Base-by-base conservation (phyloP, 2,329 filamentous ascomycete species). In the Atkinsonella texensis region DNA sequence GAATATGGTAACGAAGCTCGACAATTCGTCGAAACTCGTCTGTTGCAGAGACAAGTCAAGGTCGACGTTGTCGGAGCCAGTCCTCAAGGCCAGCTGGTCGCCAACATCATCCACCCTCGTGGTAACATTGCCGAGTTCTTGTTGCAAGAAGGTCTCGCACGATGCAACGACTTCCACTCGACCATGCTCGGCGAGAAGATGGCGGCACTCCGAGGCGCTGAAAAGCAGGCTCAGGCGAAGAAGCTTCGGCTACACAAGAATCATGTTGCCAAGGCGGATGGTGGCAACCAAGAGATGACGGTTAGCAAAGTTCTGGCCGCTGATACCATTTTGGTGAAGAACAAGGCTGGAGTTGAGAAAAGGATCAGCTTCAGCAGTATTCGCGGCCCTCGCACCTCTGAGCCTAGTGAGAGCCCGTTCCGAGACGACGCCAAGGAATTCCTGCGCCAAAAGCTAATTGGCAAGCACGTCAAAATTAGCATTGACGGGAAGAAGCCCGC, bases 341-440 rank as follows among this genome's bases (percentile, higher is more conserved):
- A 83, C 68, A 95, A 95, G 76, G 74, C 82, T 45, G 90, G 90
- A 8, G 75, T 73, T 4, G 93, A 98, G 72, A 94, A 89, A 76
- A 84, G 89, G 61, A 83, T 97, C 66, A 94, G 84, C 67, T 75
- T 98, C 53, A 95, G 89, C 74, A 97, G 91, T 65, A 80, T 97
- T 54, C 84, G 93, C 55, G 91, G 93, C 52, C 93, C 93, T n/a
- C 90, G 95, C 63, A 80, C 86, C 3, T 85, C 83, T 46, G 91
- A 97, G 66, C 80, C 87, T 18, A 85, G 88, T 52, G 91, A 97
- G 68, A 79, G 87, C 41, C 89, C 89, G 0, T 98, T 91, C 74
- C 80, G 83, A 58, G 86, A 93, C 12, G 91, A 96, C 64, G 91
- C 93, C 33, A 98, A 98, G 74, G 93, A 98, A 66, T 97, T 91